Evolutionary conservation across 139 green algal species (phyloP).

Genomic region (Diplosphaera chodatii): DNA sequence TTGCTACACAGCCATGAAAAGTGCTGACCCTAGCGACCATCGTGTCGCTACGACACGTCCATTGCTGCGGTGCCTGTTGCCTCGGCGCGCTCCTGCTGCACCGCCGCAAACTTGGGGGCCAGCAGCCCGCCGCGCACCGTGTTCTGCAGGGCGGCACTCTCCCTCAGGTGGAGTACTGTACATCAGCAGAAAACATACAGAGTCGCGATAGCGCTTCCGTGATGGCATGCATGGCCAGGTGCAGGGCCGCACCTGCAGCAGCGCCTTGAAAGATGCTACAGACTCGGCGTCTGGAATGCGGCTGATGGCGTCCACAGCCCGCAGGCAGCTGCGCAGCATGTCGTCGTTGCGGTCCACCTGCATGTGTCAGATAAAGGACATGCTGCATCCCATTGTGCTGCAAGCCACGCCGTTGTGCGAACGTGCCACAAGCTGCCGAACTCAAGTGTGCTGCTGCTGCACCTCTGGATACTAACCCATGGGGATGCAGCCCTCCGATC

Average conservation of each 20-base stretch:
- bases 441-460: too few relatives aligned
- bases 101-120: slow-evolving; percentile 16
- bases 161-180: too few relatives aligned
- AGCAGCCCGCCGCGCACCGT: slow-evolving; percentile 19
- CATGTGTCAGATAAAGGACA: not conserved
- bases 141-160: slow-evolving; percentile 2
- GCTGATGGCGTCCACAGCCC: slow-evolving; percentile 69
- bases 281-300: slow-evolving; percentile 47
- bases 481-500: too few relatives aligned
- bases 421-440: too few relatives aligned
- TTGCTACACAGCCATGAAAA: too few relatives aligned
- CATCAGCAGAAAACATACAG: too few relatives aligned
- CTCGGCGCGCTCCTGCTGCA: slow-evolving; percentile 30
- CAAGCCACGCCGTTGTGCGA: too few relatives aligned
- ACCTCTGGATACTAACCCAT: too few relatives aligned
- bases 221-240: too few relatives aligned
- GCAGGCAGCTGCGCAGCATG: slow-evolving; percentile 84
- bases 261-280: slow-evolving; percentile 50
- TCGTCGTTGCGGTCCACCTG: slow-evolving; percentile 94
- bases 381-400: too few relatives aligned
- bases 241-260: slow-evolving; percentile 44
- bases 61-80: slow-evolving; percentile 18
- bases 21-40: too few relatives aligned
- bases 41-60: not conserved
- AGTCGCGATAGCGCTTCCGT: too few relatives aligned